Conservation (phyloP, 2,329 filamentous ascomycete genomes). For the Fusarium keratoplasticum region DNA sequence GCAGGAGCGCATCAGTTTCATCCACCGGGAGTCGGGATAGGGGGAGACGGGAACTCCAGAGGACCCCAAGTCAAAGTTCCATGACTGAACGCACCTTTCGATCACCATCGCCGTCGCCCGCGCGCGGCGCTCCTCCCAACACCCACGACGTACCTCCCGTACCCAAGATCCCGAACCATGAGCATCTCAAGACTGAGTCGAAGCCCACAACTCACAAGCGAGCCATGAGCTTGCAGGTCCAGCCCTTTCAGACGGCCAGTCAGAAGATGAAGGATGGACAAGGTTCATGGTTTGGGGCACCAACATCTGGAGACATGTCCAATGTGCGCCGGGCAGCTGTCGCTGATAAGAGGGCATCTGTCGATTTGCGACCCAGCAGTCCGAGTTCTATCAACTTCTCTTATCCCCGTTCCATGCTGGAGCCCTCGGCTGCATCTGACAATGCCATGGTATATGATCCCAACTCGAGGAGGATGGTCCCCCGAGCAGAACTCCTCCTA, state of each 20-base stretch:
- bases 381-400: slow-evolving; percentile 70
- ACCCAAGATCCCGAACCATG: slow-evolving; percentile 73
- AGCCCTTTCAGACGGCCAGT: slow-evolving; percentile 65
- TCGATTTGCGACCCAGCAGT: slow-evolving; percentile 55
- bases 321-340: slow-evolving; percentile 59
- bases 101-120: slow-evolving; percentile 77
- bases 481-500: slow-evolving; percentile 56
- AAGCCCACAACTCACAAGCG: slow-evolving; percentile 51
- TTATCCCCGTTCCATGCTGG: slow-evolving; percentile 62
- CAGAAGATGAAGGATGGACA: slow-evolving; percentile 59
- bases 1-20: slow-evolving; percentile 78
- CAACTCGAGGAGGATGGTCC: slow-evolving; percentile 74
- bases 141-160: slow-evolving; percentile 75
- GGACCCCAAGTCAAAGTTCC: slow-evolving; percentile 78
- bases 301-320: slow-evolving; percentile 55
- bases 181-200: slow-evolving; percentile 41
- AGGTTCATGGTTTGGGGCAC: slow-evolving; percentile 63
- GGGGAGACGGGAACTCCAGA: slow-evolving; percentile 64
- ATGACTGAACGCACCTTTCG: slow-evolving; percentile 93
- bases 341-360: slow-evolving; percentile 47
- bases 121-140: slow-evolving; percentile 56
- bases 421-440: slow-evolving; percentile 51
- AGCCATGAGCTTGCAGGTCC: slow-evolving; percentile 57
- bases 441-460: slow-evolving; percentile 70
- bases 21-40: slow-evolving; percentile 68